Conservation (phyloP, 805 yeast genomes). For the Cephaloascus albidus region DNA sequence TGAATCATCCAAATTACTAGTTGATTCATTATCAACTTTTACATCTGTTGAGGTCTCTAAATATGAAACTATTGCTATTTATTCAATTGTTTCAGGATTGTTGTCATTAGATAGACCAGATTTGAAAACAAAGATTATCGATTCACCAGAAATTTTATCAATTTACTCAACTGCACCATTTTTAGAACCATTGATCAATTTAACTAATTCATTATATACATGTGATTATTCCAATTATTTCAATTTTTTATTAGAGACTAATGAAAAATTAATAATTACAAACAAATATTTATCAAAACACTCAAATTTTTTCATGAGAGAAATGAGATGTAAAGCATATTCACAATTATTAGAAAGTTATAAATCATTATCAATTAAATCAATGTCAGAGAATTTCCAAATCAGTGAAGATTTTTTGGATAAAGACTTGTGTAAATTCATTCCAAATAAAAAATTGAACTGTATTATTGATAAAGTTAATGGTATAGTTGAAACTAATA, state of each 20-base stretch:
- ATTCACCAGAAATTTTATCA: slow-evolving; percentile 87
- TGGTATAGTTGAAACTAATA: slow-evolving; percentile 89
- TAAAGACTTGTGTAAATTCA: slow-evolving; percentile 76
- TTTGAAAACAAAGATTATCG: slow-evolving; percentile 75
- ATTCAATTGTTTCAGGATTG: slow-evolving; percentile 83
- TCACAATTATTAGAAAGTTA: slow-evolving; percentile 91
- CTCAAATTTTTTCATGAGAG: slow-evolving; percentile 78
- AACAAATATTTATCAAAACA: slow-evolving; percentile 65
- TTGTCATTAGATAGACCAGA: slow-evolving; percentile 76
- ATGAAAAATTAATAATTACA: slow-evolving; percentile 59
- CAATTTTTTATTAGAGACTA: slow-evolving; percentile 65
- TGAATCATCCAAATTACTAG: slow-evolving; percentile 77
- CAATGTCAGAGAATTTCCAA: slow-evolving; percentile 92
- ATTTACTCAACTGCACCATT: slow-evolving; percentile 62
- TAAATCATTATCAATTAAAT: slow-evolving; percentile 77
- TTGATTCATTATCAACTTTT: slow-evolving; percentile 90
- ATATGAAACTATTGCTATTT: slow-evolving; percentile 84
- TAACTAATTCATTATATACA: slow-evolving; percentile 80
- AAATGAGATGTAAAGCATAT: slow-evolving; percentile 91
- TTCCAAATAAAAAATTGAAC: slow-evolving; percentile 87
- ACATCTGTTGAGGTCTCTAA: slow-evolving; percentile 85
- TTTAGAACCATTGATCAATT: slow-evolving; percentile 70
- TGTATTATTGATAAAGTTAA: slow-evolving; percentile 94
- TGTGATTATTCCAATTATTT: slow-evolving; percentile 81
- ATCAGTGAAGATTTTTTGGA: slow-evolving; percentile 85